Percentiles rank a stretch among this genome's conserved stretches.
These are phyloP conservation scores for Strobilomyces confusus DNA, from an alignment of 768 basidiomycete species.

Conservation along the genomic window DNA sequence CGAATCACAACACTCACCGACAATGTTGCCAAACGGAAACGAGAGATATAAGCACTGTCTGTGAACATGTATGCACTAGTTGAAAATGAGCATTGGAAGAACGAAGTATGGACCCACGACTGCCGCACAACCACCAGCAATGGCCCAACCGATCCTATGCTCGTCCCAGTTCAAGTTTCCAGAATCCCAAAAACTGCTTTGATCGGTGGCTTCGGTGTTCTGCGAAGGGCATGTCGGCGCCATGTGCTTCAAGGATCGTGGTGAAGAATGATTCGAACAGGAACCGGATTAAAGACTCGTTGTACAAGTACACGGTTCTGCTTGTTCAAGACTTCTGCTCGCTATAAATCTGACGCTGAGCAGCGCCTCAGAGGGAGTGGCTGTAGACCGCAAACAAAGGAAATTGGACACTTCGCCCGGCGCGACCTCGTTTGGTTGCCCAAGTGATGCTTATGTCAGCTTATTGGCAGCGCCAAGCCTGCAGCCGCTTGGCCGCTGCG, in stretches of 20 bases:
- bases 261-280: not conserved
- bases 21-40: slow-evolving; percentile 58
- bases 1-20: slow-evolving; percentile 41
- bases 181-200: slow-evolving; percentile 58
- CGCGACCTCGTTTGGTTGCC: not conserved
- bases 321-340: not conserved
- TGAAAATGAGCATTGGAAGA: not conserved
- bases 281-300: not conserved
- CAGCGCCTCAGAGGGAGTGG: not conserved
- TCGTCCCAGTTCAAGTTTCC: slow-evolving; percentile 53
- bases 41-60: slow-evolving; percentile 61
- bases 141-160: slow-evolving; percentile 70
- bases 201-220: slow-evolving; percentile 50
- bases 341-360: slow-evolving; percentile 5
- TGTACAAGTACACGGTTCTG: slow-evolving; percentile 7
- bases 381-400: not conserved
- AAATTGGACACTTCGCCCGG: not conserved
- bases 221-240: slow-evolving; percentile 43
- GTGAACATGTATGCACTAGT: not conserved
- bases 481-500: too few relatives aligned
- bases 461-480: too few relatives aligned
- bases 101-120: slow-evolving; percentile 39
- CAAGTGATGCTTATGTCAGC: not conserved
- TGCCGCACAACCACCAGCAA: slow-evolving; percentile 58
- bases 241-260: slow-evolving; percentile 13